A percentile compares a stretch with the other conserved stretches of the same genome.
These are phyloP conservation scores for Trichoderma sp. DNA, from an alignment of 2,329 filamentous ascomycete species.

Conservation along the genomic window DNA sequence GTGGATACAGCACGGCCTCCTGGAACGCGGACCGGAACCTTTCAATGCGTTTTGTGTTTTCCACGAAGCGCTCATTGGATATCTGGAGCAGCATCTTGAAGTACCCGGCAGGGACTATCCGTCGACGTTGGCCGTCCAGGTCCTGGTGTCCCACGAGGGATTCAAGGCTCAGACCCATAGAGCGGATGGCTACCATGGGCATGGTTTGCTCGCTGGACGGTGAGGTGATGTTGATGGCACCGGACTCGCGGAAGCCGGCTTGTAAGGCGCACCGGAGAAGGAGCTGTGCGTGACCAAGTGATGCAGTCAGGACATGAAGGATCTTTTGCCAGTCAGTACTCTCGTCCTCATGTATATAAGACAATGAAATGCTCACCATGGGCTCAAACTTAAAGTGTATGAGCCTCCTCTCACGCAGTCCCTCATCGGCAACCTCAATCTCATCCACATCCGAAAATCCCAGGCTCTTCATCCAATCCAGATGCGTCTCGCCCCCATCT, in stretches of 20 bases:
- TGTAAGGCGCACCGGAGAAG: slow-evolving; percentile 75
- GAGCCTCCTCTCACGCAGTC: slow-evolving; percentile 44
- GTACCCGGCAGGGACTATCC: slow-evolving; percentile 67
- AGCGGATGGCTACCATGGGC: slow-evolving; percentile 84
- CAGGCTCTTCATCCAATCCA: slow-evolving; percentile 40
- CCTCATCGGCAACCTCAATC: background rate
- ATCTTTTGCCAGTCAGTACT: slow-evolving; percentile 60
- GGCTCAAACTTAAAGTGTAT: slow-evolving; percentile 93
- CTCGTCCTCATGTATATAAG: too few species aligned
- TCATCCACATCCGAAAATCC: slow-evolving; percentile 32
- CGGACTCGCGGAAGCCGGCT: slow-evolving; percentile 88
- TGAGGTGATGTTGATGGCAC: slow-evolving; percentile 67
- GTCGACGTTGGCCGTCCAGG: slow-evolving; percentile 43
- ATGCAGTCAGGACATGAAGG: slow-evolving; percentile 81
- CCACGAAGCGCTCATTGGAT: slow-evolving; percentile 72
- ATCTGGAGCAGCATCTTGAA: slow-evolving; percentile 67
- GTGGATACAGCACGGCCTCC: slow-evolving; percentile 37
- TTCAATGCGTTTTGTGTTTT: slow-evolving; percentile 68
- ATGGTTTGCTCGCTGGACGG: slow-evolving; percentile 42
- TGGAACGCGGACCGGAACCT: slow-evolving; percentile 61
- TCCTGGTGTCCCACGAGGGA: slow-evolving; percentile 68
- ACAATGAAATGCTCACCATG: slow-evolving; percentile 66
- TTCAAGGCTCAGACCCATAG: slow-evolving; percentile 79
- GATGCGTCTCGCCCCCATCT: slow-evolving; percentile 7
- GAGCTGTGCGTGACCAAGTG: slow-evolving; percentile 71